These are phyloP conservation scores for Coemansia sp. DNA, from an alignment of 192 early-diverging fungal species.

Conservation along the genomic window DNA sequence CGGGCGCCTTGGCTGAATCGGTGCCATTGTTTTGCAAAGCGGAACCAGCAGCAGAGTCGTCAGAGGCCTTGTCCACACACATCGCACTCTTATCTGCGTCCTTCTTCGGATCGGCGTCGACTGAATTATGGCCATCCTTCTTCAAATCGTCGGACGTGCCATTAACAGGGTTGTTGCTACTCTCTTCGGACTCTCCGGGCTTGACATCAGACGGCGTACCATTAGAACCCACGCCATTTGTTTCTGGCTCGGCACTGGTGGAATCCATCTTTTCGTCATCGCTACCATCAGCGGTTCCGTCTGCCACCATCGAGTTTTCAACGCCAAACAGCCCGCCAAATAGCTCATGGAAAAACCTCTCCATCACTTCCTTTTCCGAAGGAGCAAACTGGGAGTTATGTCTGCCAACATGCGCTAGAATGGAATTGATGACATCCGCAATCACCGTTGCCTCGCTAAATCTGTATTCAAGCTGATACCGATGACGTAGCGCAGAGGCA, in stretches of 20 bases:
- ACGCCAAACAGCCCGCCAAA: conserved; percentile 57
- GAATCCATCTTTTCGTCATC: conserved; percentile 6
- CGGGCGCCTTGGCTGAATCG: conserved; percentile 8
- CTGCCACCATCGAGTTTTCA: conserved; percentile 17
- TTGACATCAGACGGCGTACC: conserved; percentile 3
- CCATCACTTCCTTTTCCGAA: conserved; percentile 73
- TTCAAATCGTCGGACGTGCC: neutral
- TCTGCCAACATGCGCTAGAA: conserved; percentile 73
- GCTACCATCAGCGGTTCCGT: conserved; percentile 5
- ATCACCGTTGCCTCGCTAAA: conserved; percentile 78
- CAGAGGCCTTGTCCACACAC: conserved; percentile 1
- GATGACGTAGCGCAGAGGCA: conserved; percentile 50
- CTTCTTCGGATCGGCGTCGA: conserved; percentile 14
- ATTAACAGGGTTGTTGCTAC: neutral
- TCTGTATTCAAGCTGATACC: conserved; percentile 80
- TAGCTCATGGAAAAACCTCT: conserved; percentile 74
- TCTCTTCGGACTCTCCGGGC: neutral
- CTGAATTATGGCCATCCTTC: neutral
- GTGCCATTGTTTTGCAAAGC: conserved; percentile 10
- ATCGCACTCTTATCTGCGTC: conserved; percentile 5
- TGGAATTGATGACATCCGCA: conserved; percentile 73
- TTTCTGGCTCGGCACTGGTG: conserved; percentile 6
- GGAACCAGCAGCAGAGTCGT: neutral
- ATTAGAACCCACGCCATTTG: conserved; percentile 23
- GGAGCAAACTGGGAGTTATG: conserved; percentile 55